These are phyloP conservation scores for Pleurotus eryngii DNA, from an alignment of 768 basidiomycete genomes.

Conservation along the genomic window DNA sequence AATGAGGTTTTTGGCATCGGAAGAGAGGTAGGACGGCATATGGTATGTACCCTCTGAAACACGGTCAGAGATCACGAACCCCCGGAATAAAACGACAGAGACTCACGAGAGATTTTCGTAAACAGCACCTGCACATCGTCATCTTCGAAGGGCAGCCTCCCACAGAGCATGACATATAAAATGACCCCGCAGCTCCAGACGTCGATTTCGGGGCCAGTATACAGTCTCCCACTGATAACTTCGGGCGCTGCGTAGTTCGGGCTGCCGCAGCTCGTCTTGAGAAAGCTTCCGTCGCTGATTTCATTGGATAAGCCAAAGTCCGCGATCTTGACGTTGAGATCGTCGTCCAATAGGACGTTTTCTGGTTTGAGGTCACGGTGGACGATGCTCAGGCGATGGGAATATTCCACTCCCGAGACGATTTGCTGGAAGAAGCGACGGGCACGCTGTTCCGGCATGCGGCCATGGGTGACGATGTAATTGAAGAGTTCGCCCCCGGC, in stretches of 20 bases:
- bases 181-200: constrained; percentile 99
- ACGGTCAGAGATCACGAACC: constrained; percentile 9
- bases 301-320: constrained; percentile 97
- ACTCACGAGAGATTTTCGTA: constrained; percentile 86
- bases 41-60: constrained; percentile 78
- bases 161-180: constrained; percentile 96
- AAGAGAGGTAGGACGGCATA: constrained; percentile 76
- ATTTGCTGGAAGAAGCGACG: constrained; percentile 98
- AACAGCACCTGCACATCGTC: constrained; percentile 92
- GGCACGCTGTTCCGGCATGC: constrained; percentile 84
- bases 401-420: constrained; percentile 96
- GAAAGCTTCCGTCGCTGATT: constrained; percentile 93
- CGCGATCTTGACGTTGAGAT: constrained; percentile 94
- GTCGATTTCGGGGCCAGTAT: constrained; percentile 97
- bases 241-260: constrained; percentile 99
- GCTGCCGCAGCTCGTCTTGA: constrained; percentile 96
- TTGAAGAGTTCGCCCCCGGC: constrained; percentile 97
- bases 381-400: constrained; percentile 94
- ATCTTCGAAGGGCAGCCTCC: constrained; percentile 94
- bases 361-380: constrained; percentile 98
- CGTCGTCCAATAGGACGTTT: constrained; percentile 84
- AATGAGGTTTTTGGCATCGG: constrained; percentile 78
- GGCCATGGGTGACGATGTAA: constrained; percentile 92
- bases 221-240: constrained; percentile 91
- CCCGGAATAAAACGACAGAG: not conserved